These are phyloP conservation scores for Potentilla sterilis DNA, from an alignment of 306 rosid genomes.

Conservation along the genomic window DNA sequence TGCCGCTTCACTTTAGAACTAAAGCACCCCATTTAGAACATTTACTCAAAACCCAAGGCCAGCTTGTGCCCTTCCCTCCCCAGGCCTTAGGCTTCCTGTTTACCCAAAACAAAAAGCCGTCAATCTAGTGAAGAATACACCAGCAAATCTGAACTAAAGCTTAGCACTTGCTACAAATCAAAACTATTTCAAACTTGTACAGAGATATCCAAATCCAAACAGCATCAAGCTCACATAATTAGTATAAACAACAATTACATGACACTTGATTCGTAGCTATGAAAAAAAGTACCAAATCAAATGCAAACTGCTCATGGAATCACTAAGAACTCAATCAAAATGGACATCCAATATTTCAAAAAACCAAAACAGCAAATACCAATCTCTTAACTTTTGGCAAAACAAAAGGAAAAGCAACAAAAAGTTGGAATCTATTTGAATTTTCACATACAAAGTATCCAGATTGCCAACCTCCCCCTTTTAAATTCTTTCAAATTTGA, in stretches of 20 bases:
- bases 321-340: neutral
- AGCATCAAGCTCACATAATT: slow-evolving; percentile 24
- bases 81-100: slow-evolving; percentile 12
- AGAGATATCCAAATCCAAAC: slow-evolving; percentile 31
- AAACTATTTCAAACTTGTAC: slow-evolving; percentile 49
- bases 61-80: slow-evolving; percentile 10
- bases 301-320: neutral
- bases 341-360: neutral
- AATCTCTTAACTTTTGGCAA: neutral
- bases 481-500: neutral
- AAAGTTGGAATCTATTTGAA: neutral
- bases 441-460: neutral
- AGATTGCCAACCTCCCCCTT: neutral
- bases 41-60: slow-evolving; percentile 4
- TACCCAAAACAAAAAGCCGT: neutral
- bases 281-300: neutral
- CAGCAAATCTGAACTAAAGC: slow-evolving; percentile 27
- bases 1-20: slow-evolving; percentile 47
- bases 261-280: slow-evolving; percentile 4
- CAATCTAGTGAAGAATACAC: slow-evolving; percentile 23
- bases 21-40: slow-evolving; percentile 72
- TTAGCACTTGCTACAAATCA: slow-evolving; percentile 48
- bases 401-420: neutral
- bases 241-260: slow-evolving; percentile 26
- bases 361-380: neutral